Conservation (phyloP, 495 filamentous ascomycete species). For the Acidomyces sp. region DNA sequence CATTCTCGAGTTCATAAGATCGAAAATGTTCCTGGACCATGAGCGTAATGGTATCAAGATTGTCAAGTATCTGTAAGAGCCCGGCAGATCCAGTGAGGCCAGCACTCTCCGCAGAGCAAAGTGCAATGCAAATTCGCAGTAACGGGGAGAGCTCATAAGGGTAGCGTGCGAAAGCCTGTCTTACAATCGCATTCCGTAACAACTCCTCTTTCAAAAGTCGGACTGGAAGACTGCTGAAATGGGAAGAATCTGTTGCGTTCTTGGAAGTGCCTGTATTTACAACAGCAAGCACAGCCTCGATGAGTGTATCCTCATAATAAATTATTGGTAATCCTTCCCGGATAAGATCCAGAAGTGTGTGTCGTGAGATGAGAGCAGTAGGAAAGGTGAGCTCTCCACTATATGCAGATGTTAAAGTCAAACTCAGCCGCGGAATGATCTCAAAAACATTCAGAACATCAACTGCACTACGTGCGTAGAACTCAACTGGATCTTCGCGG, state of each 20-base stretch:
- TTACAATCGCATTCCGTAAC: slow-evolving; percentile 28
- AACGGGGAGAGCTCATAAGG: slow-evolving; percentile 82
- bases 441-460: slow-evolving; percentile 10
- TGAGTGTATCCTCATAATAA: slow-evolving; percentile 53
- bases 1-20: slow-evolving; percentile 59
- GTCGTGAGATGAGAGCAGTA: slow-evolving; percentile 37
- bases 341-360: slow-evolving; percentile 52
- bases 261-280: no score
- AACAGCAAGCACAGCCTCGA: slow-evolving; percentile 47
- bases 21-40: slow-evolving; percentile 48
- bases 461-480: slow-evolving; percentile 2
- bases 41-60: slow-evolving; percentile 51
- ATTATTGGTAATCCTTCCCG: slow-evolving; percentile 41
- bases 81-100: slow-evolving; percentile 37
- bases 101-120: background rate
- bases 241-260: no score
- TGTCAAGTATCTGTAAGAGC: slow-evolving; percentile 35
- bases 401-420: background rate
- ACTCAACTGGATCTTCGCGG: slow-evolving; percentile 6
- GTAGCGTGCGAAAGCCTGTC: slow-evolving; percentile 53
- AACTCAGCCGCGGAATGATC: background rate
- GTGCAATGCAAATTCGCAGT: slow-evolving; percentile 43
- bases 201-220: no score
- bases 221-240: no score
- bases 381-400: background rate